A percentile compares a stretch with the other conserved stretches of the same genome.
Evolutionary conservation across 768 basidiomycete species (phyloP).

Genomic region (Termitomyces heimii): DNA sequence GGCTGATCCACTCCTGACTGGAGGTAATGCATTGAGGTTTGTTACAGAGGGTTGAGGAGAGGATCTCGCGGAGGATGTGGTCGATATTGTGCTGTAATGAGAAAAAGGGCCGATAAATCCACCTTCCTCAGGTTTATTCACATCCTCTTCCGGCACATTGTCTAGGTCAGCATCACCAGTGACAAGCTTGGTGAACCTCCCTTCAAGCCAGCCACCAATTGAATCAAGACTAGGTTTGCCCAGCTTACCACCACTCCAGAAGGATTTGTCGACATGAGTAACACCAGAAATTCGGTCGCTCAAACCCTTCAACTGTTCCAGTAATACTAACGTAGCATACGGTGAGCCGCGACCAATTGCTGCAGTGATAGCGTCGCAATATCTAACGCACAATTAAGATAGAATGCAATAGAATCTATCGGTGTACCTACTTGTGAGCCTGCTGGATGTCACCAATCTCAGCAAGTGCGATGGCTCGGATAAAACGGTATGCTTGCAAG

Average conservation of each 20-base stretch:
- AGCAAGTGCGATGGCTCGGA: conserved; percentile 69
- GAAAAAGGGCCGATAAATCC: conserved; percentile 78
- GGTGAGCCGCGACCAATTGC: conserved; percentile 58
- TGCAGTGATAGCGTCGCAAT: conserved; percentile 84
- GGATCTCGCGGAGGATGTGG: conserved; percentile 65
- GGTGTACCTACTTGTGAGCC: conserved; percentile 61
- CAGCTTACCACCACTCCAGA: conserved; percentile 86
- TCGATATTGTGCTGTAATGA: conserved; percentile 87
- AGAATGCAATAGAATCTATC: neutral
- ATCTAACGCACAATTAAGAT: conserved; percentile 40
- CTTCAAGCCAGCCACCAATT: conserved; percentile 89
- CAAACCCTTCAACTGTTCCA: conserved; percentile 73
- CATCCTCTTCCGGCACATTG: conserved; percentile 31
- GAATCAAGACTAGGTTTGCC: conserved; percentile 89
- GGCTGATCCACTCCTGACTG: conserved; percentile 64
- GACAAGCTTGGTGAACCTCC: conserved; percentile 89
- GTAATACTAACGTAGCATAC: conserved; percentile 58
- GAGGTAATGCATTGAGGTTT: conserved; percentile 36
- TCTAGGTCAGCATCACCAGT: conserved; percentile 78
- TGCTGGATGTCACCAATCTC: conserved; percentile 76
- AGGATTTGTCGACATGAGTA: conserved; percentile 70
- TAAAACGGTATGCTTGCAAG: conserved; percentile 81
- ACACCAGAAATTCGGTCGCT: conserved; percentile 73
- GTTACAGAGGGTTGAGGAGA: conserved; percentile 63
- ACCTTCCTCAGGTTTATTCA: conserved; percentile 29